phyloP scores from a whole-genome alignment of 2,329 filamentous ascomycete species.

The Fusarium luffae region DNA sequence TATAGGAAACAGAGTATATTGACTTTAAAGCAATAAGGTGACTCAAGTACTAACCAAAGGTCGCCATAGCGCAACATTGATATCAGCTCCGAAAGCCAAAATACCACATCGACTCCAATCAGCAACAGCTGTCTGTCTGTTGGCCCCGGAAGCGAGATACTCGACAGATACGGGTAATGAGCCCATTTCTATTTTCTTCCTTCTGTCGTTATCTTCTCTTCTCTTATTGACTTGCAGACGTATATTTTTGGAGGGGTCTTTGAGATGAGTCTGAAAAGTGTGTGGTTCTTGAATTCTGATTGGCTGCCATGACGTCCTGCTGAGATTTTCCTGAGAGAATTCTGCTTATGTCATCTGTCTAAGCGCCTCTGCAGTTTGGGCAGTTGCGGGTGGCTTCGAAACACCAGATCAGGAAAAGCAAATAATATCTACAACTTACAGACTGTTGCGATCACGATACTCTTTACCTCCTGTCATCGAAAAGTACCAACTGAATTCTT shows the following conservation, averaged over 20 bases:
- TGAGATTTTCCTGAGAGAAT: constrained; percentile 34
- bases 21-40: constrained; percentile 17
- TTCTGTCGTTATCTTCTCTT: constrained; percentile 8
- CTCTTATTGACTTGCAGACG: constrained; percentile 4
- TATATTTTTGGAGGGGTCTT: constrained; percentile 19
- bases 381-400: constrained; percentile 21
- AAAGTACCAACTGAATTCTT: background rate
- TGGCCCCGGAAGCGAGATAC: constrained; percentile 83
- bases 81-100: constrained; percentile 89
- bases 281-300: constrained; percentile 50
- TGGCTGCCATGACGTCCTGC: constrained; percentile 45
- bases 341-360: constrained; percentile 43
- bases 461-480: background rate
- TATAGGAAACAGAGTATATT: constrained; percentile 9
- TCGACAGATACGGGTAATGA: constrained; percentile 52
- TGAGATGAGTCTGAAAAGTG: constrained; percentile 51
- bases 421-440: background rate
- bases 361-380: background rate
- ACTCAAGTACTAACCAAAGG: constrained; percentile 69
- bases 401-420: constrained; percentile 34
- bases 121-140: constrained; percentile 87
- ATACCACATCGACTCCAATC: constrained; percentile 84
- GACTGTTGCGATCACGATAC: background rate
- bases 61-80: constrained; percentile 89
- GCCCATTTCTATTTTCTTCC: constrained; percentile 45